Evolutionary conservation across 257 asterid genomes (phyloP).

Genomic region (Solanum pennellii): DNA sequence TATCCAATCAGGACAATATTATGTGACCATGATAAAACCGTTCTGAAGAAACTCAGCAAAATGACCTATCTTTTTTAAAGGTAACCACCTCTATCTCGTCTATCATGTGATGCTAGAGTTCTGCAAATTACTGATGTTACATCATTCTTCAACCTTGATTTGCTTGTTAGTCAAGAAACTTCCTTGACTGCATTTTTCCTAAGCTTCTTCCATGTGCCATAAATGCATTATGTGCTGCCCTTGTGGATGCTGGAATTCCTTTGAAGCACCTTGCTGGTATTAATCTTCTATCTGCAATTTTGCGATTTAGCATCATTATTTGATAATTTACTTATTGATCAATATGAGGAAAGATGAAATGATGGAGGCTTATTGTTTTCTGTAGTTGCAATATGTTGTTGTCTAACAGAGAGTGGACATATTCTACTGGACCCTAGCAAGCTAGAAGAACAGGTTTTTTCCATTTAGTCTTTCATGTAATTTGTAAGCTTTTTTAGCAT

Average conservation of each 20-base stretch:
- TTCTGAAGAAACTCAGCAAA: not conserved
- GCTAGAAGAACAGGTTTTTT: constrained; percentile 69
- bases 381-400: constrained; percentile 69
- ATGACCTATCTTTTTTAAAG: not conserved
- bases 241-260: constrained; percentile 86
- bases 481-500: not conserved
- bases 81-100: not conserved
- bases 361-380: not conserved
- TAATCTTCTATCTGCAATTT: not conserved
- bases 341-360: not conserved
- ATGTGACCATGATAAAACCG: not conserved
- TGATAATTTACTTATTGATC: not conserved
- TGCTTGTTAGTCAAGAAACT: not conserved
- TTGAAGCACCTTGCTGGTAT: constrained; percentile 78
- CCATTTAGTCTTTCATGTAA: not conserved
- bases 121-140: not conserved
- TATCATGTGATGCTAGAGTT: not conserved
- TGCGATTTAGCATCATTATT: not conserved
- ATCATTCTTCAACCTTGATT: not conserved
- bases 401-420: constrained; percentile 50
- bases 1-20: not conserved
- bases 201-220: constrained; percentile 96
- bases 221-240: constrained; percentile 93
- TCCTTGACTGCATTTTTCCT: constrained; percentile 47
- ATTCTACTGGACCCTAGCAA: constrained; percentile 70